phyloP scores from a whole-genome alignment of 73 alveolate species.

The Stentor roeselii region DNA sequence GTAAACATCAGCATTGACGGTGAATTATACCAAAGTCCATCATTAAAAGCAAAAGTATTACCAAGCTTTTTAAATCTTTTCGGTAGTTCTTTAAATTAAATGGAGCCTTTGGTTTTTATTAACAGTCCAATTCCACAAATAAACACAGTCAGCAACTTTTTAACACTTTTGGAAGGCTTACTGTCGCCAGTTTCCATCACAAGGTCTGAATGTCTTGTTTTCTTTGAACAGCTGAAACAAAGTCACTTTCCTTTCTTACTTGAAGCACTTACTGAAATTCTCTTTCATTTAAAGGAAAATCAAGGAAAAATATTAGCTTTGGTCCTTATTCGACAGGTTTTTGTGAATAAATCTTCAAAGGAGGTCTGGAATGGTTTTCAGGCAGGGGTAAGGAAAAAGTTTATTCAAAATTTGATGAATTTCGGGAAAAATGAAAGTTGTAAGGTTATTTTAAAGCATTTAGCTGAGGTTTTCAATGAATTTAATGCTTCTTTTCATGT shows the following conservation, averaged over 20 bases:
- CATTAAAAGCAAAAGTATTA: neutral
- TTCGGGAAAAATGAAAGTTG: neutral
- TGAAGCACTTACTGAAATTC: neutral
- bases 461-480: neutral
- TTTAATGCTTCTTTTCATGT: too few relatives aligned
- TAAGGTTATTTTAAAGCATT: neutral
- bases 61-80: too few relatives aligned
- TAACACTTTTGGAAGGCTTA: neutral
- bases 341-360: neutral
- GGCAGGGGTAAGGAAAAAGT: neutral
- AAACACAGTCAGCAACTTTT: neutral
- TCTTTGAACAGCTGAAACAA: too few relatives aligned
- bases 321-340: neutral
- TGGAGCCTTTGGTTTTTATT: too few relatives aligned
- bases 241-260: neutral
- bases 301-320: neutral
- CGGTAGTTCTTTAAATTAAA: too few relatives aligned
- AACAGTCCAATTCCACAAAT: neutral
- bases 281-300: neutral
- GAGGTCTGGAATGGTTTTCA: neutral
- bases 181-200: neutral
- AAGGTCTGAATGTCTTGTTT: neutral
- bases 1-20: neutral
- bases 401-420: too few relatives aligned
- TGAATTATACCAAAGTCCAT: neutral